phyloP scores from a whole-genome alignment of 208 protist species.

The Trypanosoma brucei region DNA sequence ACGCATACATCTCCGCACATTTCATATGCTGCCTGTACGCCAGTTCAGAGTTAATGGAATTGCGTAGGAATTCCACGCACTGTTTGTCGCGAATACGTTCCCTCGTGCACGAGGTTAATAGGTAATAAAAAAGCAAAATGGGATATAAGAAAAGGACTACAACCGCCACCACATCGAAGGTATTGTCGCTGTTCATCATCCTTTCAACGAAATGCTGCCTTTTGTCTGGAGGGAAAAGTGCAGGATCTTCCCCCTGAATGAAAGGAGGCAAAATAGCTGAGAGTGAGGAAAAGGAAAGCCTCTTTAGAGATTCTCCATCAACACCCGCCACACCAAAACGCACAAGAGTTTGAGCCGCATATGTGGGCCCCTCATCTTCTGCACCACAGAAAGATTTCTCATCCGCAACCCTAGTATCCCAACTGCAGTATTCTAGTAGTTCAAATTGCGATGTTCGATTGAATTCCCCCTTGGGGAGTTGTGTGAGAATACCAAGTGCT shows the following conservation, averaged over 20 bases:
- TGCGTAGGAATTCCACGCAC: background rate
- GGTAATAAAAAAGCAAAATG: background rate
- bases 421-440: conserved; percentile 19
- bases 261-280: background rate
- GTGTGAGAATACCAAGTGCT: conserved; percentile 2
- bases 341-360: conserved; percentile 3
- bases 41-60: background rate
- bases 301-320: background rate
- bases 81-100: background rate
- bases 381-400: conserved; percentile 8
- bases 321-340: conserved; percentile 5
- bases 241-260: conserved; percentile 4
- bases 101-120: background rate
- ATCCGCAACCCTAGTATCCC: conserved; percentile 8
- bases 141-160: background rate
- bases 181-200: conserved; percentile 2
- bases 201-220: background rate
- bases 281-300: conserved; percentile 6
- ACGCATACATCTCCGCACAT: background rate
- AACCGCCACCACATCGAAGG: background rate
- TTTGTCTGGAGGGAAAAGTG: conserved; percentile 1
- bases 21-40: background rate
- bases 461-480: background rate
- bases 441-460: conserved; percentile 8
- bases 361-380: background rate